These are phyloP conservation scores for Kwoniella sp. DNA, from an alignment of 768 basidiomycete genomes.

Conservation along the genomic window DNA sequence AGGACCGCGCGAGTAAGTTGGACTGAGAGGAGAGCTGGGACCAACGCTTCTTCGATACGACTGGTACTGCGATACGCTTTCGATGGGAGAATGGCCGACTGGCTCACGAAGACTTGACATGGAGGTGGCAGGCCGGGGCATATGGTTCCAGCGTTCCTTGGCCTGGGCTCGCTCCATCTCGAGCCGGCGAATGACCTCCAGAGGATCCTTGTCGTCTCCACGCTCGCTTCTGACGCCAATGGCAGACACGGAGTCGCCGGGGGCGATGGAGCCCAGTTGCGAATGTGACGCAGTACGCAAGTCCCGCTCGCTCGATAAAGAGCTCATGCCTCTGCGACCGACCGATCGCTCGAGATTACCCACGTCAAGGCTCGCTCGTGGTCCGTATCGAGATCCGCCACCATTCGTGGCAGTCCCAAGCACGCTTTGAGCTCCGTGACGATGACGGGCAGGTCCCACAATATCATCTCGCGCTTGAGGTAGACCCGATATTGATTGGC, in stretches of 20 bases:
- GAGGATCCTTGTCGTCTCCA: conserved; percentile 25
- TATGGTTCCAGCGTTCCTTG: conserved; percentile 29
- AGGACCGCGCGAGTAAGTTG: conserved; percentile 11
- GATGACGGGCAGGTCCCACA: conserved; percentile 11
- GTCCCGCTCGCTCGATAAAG: conserved; percentile 14
- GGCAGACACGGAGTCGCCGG: conserved; percentile 34
- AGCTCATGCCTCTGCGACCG: conserved; percentile 5
- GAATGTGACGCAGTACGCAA: conserved; percentile 4
- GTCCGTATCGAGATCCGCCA: conserved; percentile 12
- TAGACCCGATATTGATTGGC: conserved; percentile 28
- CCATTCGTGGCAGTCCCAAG: conserved; percentile 2
- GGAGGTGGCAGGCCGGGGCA: conserved; percentile 32
- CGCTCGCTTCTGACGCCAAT: conserved; percentile 16
- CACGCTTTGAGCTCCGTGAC: conserved; percentile 23
- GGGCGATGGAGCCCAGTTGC: conserved; percentile 10
- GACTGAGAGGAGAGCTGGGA: conserved; percentile 20
- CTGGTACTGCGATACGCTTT: no score
- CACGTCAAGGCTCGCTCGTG: conserved; percentile 8
- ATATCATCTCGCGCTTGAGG: conserved; percentile 7
- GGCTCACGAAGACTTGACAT: conserved; percentile 34
- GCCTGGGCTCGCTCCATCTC: conserved; percentile 27
- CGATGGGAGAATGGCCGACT: conserved; percentile 28
- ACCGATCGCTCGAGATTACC: background rate
- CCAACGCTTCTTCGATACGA: conserved; percentile 17
- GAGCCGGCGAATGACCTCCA: conserved; percentile 30